These are phyloP conservation scores for Podospora anserina DNA, from an alignment of 495 filamentous ascomycete genomes.

Conservation along the genomic window DNA sequence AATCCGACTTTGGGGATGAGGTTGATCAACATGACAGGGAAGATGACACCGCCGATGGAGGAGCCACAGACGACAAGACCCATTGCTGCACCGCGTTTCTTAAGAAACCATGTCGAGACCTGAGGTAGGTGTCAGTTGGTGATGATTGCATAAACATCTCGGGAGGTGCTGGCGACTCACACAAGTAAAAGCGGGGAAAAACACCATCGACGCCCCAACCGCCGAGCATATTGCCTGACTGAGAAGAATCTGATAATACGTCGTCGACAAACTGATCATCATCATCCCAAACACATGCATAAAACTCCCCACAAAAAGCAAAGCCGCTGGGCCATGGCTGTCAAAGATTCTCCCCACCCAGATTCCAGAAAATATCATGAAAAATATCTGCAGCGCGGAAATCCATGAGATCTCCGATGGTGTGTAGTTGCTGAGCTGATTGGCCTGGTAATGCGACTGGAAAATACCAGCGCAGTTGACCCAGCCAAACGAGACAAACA, in stretches of 20 bases:
- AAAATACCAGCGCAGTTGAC: slow-evolving; percentile 77
- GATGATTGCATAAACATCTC: background rate
- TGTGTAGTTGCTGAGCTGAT: slow-evolving; percentile 40
- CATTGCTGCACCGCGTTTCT: slow-evolving; percentile 59
- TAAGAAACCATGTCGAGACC: slow-evolving; percentile 55
- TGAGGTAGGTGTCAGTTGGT: background rate
- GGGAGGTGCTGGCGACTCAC: background rate
- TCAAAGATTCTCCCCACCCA: slow-evolving; percentile 60
- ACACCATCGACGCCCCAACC: slow-evolving; percentile 45
- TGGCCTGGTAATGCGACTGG: slow-evolving; percentile 67
- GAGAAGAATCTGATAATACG: slow-evolving; percentile 64
- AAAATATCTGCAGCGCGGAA: slow-evolving; percentile 68
- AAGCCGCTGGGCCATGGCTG: slow-evolving; percentile 55
- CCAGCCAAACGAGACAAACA: background rate
- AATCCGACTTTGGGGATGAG: slow-evolving; percentile 59
- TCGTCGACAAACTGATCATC: slow-evolving; percentile 58
- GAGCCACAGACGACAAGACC: slow-evolving; percentile 60
- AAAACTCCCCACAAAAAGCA: slow-evolving; percentile 57
- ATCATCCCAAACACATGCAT: slow-evolving; percentile 68
- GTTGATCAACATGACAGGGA: slow-evolving; percentile 60
- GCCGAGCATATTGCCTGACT: slow-evolving; percentile 52
- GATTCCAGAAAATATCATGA: slow-evolving; percentile 69
- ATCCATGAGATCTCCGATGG: slow-evolving; percentile 75
- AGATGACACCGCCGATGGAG: slow-evolving; percentile 58
- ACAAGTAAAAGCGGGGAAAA: slow-evolving; percentile 6